Evolutionary conservation across 2,329 filamentous ascomycete species (phyloP).

Genomic region (Kalmusia sp.): DNA sequence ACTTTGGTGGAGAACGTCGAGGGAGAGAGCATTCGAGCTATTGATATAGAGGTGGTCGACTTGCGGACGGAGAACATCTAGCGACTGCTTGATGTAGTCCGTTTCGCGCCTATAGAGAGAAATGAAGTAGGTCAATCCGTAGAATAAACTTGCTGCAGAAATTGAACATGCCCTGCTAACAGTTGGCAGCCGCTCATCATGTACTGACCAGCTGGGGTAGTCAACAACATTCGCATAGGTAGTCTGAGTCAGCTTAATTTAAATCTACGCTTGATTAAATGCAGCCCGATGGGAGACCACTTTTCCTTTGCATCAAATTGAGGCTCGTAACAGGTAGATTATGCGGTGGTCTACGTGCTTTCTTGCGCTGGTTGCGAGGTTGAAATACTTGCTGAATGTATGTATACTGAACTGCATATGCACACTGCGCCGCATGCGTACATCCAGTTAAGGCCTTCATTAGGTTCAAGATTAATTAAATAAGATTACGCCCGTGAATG

Average conservation of each 20-base stretch:
- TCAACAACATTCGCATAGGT: too few relatives aligned
- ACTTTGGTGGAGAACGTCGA: constrained; percentile 23
- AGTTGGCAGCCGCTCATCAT: too few relatives aligned
- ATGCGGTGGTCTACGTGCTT: too few relatives aligned
- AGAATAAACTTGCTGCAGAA: not conserved
- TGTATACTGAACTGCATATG: too few relatives aligned
- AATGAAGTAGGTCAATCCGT: not conserved
- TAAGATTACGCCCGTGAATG: not conserved
- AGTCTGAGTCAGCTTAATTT: too few relatives aligned
- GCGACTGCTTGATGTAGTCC: constrained; percentile 2
- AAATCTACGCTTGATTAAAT: too few relatives aligned
- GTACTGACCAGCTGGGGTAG: too few relatives aligned
- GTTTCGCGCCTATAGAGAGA: not conserved
- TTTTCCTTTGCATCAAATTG: too few relatives aligned
- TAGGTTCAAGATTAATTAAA: not conserved
- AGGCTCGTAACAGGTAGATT: not conserved
- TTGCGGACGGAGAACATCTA: constrained; percentile 2
- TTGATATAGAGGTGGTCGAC: constrained; percentile 7
- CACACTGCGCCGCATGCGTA: not conserved
- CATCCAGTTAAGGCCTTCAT: not conserved
- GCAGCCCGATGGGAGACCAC: too few relatives aligned
- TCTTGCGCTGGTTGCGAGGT: not conserved
- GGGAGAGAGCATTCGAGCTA: constrained; percentile 17
- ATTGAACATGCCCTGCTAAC: too few relatives aligned
- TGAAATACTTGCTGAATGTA: not conserved